Evolutionary conservation across 148 eudicot genomes (phyloP).

Genomic region (Diospyros kaki): DNA sequence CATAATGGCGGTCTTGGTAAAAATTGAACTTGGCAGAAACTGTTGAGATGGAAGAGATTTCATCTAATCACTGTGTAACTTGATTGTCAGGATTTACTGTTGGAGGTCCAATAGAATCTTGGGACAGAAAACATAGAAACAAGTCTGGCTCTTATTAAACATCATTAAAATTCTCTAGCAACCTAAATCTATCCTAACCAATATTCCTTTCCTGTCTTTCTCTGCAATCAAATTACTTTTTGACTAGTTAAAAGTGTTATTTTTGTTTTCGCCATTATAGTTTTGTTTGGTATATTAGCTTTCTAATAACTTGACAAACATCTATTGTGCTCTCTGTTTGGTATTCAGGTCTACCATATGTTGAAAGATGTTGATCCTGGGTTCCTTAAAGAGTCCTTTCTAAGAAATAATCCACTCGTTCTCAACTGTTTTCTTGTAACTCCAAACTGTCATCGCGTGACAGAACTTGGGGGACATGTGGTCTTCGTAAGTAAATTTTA

Average conservation of each 20-base stretch:
- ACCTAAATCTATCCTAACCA: neutral
- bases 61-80: no score
- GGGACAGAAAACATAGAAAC: neutral
- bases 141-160: neutral
- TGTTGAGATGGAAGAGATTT: no score
- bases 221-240: neutral
- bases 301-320: slow-evolving; percentile 2
- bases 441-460: slow-evolving; percentile 86
- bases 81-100: no score
- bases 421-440: slow-evolving; percentile 72
- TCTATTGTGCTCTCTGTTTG: slow-evolving; percentile 12
- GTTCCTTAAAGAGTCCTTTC: slow-evolving; percentile 46
- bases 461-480: slow-evolving; percentile 69
- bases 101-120: no score
- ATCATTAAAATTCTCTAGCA: neutral
- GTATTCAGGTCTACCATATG: slow-evolving; percentile 47
- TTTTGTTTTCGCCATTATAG: neutral
- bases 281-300: neutral
- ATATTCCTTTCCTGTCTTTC: neutral
- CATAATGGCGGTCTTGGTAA: no score
- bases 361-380: slow-evolving; percentile 54
- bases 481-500: slow-evolving; percentile 48
- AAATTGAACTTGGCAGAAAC: no score
- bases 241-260: neutral
- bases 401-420: slow-evolving; percentile 49